Conservation (phyloP, 257 asterid genomes). For the Nemophila menziesii region DNA sequence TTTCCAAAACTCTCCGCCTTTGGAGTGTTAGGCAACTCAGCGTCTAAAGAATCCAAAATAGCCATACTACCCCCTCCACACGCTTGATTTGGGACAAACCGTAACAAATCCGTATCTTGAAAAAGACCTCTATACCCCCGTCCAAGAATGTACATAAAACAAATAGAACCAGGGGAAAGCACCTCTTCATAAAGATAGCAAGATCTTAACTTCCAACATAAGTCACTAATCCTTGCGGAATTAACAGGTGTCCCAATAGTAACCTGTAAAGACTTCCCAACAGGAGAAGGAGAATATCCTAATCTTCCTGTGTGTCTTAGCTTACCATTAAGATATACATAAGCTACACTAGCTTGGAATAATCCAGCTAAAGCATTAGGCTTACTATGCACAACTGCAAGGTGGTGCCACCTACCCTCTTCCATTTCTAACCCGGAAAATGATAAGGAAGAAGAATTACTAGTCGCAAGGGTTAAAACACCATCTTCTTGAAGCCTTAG, state of each 20-base stretch:
- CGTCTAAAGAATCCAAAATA: constrained; percentile 87
- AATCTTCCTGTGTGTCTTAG: constrained; percentile 85
- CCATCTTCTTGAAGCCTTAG: constrained; percentile 91
- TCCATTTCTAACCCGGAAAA: constrained; percentile 86
- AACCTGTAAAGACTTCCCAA: constrained; percentile 89
- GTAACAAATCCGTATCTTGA: constrained; percentile 82
- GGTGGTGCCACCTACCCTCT: constrained; percentile 99
- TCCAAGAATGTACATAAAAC: constrained; percentile 95
- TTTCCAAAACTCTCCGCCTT: constrained; percentile 61
- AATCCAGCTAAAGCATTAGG: constrained; percentile 99
- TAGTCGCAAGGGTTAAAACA: constrained; percentile 72
- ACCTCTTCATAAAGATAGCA: constrained; percentile 98
- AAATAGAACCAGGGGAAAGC: constrained; percentile 89
- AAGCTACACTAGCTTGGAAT: constrained; percentile 94
- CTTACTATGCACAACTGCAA: constrained; percentile 94
- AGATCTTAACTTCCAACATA: constrained; percentile 89
- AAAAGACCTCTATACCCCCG: constrained; percentile 94
- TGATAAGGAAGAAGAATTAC: constrained; percentile 82
- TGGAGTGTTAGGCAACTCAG: constrained; percentile 55
- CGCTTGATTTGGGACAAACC: constrained; percentile 93
- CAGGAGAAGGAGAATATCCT: constrained; percentile 96
- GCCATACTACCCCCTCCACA: constrained; percentile 99
- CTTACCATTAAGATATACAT: constrained; percentile 89
- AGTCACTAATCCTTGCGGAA: constrained; percentile 64
- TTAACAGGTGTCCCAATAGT: constrained; percentile 82